A percentile compares a stretch with the other conserved stretches of the same genome.
These are phyloP conservation scores for Paecilomyces dactylethromorphus DNA, from an alignment of 2,329 filamentous ascomycete species.

Conservation along the genomic window DNA sequence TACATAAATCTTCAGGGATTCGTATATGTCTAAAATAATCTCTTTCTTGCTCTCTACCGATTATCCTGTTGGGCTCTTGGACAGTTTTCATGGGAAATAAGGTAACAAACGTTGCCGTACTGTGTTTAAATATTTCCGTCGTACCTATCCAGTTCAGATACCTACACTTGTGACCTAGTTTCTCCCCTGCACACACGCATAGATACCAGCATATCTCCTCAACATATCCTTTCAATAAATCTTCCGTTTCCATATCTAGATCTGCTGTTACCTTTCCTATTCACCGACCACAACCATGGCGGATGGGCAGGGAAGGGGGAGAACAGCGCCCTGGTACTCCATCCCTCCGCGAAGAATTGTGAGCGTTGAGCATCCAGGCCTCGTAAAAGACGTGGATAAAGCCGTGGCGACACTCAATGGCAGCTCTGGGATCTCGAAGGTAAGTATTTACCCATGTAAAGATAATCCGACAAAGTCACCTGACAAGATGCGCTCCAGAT, in stretches of 20 bases:
- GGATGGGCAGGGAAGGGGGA: conserved; percentile 7
- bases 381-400: conserved; percentile 58
- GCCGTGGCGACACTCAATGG: conserved; percentile 58
- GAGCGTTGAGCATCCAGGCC: conserved; percentile 61
- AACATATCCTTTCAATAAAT: neutral
- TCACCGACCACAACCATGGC: conserved; percentile 12
- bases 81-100: neutral
- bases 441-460: conserved; percentile 15
- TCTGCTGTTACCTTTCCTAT: neutral
- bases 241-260: neutral
- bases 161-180: neutral
- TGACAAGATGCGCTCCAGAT: conserved; percentile 26
- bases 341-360: conserved; percentile 51
- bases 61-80: neutral
- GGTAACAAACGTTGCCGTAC: neutral
- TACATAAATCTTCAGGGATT: neutral
- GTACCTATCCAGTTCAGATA: neutral
- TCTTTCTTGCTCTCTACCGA: neutral
- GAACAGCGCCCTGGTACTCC: conserved; percentile 42
- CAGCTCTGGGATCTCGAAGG: conserved; percentile 47
- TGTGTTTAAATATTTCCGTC: neutral
- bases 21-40: too few relatives aligned
- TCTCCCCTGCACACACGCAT: neutral
- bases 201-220: conserved; percentile 1
- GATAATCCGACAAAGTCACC: neutral